phyloP scores from a whole-genome alignment of 2,329 filamentous ascomycete species.

The Stachybotrys elegans region DNA sequence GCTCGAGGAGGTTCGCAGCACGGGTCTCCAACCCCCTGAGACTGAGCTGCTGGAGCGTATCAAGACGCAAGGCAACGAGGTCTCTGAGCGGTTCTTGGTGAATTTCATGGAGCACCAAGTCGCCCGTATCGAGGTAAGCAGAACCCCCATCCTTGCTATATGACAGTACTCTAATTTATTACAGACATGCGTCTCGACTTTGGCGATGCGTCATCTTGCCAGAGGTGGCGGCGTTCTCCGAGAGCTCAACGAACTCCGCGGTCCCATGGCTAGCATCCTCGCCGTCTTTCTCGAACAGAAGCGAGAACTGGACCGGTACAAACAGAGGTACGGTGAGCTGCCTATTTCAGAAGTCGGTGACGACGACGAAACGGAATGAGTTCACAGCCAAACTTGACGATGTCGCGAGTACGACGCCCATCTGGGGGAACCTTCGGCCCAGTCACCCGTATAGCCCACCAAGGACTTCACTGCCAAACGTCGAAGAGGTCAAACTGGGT shows the following conservation, averaged over 20 bases:
- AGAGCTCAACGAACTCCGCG: constrained; percentile 66
- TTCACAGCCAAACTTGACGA: too few species aligned
- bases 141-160: not conserved
- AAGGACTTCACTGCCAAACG: too few species aligned
- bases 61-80: constrained; percentile 66
- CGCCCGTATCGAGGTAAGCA: constrained; percentile 84
- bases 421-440: too few species aligned
- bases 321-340: constrained; percentile 45
- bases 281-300: constrained; percentile 56
- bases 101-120: constrained; percentile 95
- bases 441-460: too few species aligned
- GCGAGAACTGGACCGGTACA: constrained; percentile 59
- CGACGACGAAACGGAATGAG: too few species aligned
- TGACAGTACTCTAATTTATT: not conserved
- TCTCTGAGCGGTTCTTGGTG: constrained; percentile 82
- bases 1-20: constrained; percentile 65
- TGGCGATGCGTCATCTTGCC: constrained; percentile 74
- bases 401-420: too few species aligned
- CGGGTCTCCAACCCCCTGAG: constrained; percentile 70
- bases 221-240: constrained; percentile 59
- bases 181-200: constrained; percentile 75
- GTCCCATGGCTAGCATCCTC: constrained; percentile 71
- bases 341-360: too few species aligned
- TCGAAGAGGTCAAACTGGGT: too few species aligned
- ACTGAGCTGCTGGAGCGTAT: constrained; percentile 72